Evolutionary conservation across 2,329 filamentous ascomycete genomes (phyloP).

Genomic region (Calonectria fujianensis): DNA sequence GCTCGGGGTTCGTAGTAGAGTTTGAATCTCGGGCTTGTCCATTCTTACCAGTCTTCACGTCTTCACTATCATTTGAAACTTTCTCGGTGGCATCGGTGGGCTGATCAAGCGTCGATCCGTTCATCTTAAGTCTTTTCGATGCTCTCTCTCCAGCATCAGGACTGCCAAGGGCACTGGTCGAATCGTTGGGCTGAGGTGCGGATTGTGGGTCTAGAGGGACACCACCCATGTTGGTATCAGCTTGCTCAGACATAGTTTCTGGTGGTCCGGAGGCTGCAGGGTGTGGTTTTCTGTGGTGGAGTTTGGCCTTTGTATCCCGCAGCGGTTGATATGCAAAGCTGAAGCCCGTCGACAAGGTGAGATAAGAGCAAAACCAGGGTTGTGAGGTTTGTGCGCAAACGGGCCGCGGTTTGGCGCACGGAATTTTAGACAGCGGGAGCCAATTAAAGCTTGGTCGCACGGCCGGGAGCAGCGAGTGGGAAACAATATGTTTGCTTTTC

Average conservation of each 20-base stretch:
- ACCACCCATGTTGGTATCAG: slow-evolving; percentile 50
- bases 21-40: slow-evolving; percentile 39
- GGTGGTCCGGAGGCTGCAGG: background rate
- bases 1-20: slow-evolving; percentile 39
- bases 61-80: slow-evolving; percentile 36
- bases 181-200: slow-evolving; percentile 41
- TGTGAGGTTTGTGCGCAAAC: slow-evolving; percentile 21
- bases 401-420: slow-evolving; percentile 11
- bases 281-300: background rate
- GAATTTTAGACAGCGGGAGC: background rate
- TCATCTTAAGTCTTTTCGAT: slow-evolving; percentile 76
- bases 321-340: background rate
- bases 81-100: slow-evolving; percentile 47
- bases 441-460: slow-evolving; percentile 20
- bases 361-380: background rate
- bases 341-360: background rate
- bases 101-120: slow-evolving; percentile 55
- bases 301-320: background rate
- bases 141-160: slow-evolving; percentile 62
- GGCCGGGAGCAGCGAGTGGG: background rate
- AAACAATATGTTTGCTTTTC: background rate
- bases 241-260: slow-evolving; percentile 54
- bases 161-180: slow-evolving; percentile 39
- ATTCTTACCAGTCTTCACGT: slow-evolving; percentile 44
- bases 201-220: slow-evolving; percentile 46